Base-by-base conservation (phyloP, 208 protist species). In the Wallacemonas rigidus region DNA sequence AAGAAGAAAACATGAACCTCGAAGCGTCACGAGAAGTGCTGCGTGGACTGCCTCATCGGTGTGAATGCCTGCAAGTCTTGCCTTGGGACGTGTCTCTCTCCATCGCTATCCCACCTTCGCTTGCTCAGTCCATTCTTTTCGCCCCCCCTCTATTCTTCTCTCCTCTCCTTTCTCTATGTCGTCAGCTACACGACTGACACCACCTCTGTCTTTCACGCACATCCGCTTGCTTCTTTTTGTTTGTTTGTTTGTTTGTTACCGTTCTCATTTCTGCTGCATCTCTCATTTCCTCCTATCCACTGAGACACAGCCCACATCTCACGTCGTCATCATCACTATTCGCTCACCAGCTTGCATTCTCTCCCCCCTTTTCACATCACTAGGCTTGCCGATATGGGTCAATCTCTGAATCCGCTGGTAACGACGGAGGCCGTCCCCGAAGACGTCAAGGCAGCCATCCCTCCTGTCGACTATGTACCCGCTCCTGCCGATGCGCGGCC, bases 401-500 rank as follows among this genome's bases (percentile, higher is more conserved):
- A 89, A 45, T 76, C 81, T 1, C 76, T 93, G 3, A 90, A 85
- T 45, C 72, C 79, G 1, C 67, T 87, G 44, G 26, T 67, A 41
- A 94, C 86, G 3, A 85, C 93, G 74, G 81, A 79, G 3, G 80
- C 78, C 3, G 88, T 96, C 11, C 88, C 91, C 0, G 81, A 81
- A 2, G 88, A 94, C 39, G 85, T 94, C 6, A 92, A 91, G 80
- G 77, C 75, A 0, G 71, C 53, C 38, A 86, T 96, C 45, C 68
- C 85, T 3, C 91, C 91, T 5, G 77, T 96, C 17, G 75, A 83
- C 35, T 96, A 92, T 76, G 85, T 79, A 0, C 82, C 83, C 1
- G 82, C 81, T 1, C 65, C 85, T 2, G 64, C 62, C 39, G 73
- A 79, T 38, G 64, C 54, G 26, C 75, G 81, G 0, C 76, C 79